Evolutionary conservation across 106 monocot species (phyloP).

Genomic region (Triglochin maritima): DNA sequence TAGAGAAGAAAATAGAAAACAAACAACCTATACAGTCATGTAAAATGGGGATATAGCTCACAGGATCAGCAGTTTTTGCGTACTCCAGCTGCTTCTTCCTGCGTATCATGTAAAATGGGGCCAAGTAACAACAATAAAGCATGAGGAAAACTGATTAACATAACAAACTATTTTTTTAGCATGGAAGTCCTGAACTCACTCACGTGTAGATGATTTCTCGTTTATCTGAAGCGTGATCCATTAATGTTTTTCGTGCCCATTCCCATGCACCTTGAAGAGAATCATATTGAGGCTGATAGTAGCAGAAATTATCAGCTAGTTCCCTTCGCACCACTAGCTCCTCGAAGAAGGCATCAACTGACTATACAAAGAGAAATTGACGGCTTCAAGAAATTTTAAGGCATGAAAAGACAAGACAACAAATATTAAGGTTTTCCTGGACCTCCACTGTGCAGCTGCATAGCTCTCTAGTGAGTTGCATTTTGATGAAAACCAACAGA

Average conservation of each 20-base stretch:
- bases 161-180: no score
- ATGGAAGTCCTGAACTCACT: slow-evolving; percentile 16
- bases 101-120: slow-evolving; percentile 10
- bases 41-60: no score
- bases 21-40: neutral
- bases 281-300: slow-evolving; percentile 87
- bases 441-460: no score
- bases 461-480: no score
- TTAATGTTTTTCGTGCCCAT: slow-evolving; percentile 90
- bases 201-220: slow-evolving; percentile 86
- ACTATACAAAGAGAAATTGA: slow-evolving; percentile 37
- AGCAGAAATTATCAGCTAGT: slow-evolving; percentile 92
- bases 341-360: slow-evolving; percentile 90
- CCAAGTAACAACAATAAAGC: no score
- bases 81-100: slow-evolving; percentile 86
- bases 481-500: no score
- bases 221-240: slow-evolving; percentile 77
- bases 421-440: no score
- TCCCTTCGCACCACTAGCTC: slow-evolving; percentile 89
- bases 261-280: slow-evolving; percentile 87
- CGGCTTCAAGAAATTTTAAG: no score
- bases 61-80: slow-evolving; percentile 79
- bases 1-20: neutral
- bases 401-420: no score
- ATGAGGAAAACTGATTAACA: no score